phyloP scores from a whole-genome alignment of 2,329 filamentous ascomycete species.

The Dactylellina cionopaga region DNA sequence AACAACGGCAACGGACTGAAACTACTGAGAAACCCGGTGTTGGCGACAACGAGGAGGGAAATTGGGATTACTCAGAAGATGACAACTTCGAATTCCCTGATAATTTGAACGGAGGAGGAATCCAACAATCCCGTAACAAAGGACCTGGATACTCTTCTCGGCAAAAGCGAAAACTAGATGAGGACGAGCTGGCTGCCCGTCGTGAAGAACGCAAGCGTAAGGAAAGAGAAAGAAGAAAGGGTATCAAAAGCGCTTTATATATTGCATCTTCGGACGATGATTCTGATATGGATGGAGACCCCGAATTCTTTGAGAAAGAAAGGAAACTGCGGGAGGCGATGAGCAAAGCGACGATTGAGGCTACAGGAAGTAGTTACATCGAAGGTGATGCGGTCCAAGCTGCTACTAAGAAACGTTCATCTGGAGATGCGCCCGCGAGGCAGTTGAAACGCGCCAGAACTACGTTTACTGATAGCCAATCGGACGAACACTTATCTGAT shows the following conservation, averaged over 20 bases:
- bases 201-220: constrained; percentile 70
- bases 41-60: background rate
- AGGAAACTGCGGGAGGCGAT: constrained; percentile 23
- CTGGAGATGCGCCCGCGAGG: background rate
- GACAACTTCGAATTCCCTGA: constrained; percentile 25
- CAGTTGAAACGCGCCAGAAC: constrained; percentile 7
- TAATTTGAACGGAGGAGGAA: constrained; percentile 15
- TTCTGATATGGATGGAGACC: constrained; percentile 61
- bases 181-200: constrained; percentile 60
- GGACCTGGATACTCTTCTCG: background rate
- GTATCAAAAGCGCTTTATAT: constrained; percentile 85
- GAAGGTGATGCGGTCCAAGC: background rate
- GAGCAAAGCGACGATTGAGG: constrained; percentile 14
- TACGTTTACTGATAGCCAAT: background rate
- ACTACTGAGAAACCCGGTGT: background rate
- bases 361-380: background rate
- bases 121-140: background rate
- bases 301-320: constrained; percentile 54
- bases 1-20: constrained; percentile 59
- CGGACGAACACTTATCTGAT: too few species aligned
- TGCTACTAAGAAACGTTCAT: background rate
- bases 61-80: background rate
- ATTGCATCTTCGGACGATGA: constrained; percentile 89
- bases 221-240: constrained; percentile 78
- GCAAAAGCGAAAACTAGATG: background rate